These are phyloP conservation scores for Alternaria consortialis DNA, from an alignment of 2,329 filamentous ascomycete species.

Conservation along the genomic window DNA sequence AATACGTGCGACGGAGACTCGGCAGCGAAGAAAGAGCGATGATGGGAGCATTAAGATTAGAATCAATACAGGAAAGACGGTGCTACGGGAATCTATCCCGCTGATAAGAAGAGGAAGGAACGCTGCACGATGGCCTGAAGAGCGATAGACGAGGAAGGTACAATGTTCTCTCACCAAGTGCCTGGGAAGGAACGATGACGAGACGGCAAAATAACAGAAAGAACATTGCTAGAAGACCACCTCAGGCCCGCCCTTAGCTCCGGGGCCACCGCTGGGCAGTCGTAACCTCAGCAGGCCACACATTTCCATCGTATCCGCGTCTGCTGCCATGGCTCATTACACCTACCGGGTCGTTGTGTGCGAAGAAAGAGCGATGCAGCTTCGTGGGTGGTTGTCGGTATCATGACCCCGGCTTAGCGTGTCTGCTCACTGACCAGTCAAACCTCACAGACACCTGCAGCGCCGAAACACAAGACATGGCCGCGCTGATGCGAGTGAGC, in stretches of 20 bases:
- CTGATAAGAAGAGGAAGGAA: slow-evolving; percentile 15
- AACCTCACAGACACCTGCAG: slow-evolving; percentile 11
- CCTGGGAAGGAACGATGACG: slow-evolving; percentile 22
- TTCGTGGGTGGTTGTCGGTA: slow-evolving; percentile 42
- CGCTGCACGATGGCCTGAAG: slow-evolving; percentile 12
- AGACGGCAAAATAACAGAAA: slow-evolving; percentile 14
- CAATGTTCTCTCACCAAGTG: slow-evolving; percentile 19
- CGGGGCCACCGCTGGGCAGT: slow-evolving; percentile 14
- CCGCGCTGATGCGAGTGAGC: slow-evolving; percentile 21
- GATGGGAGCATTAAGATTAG: slow-evolving; percentile 19
- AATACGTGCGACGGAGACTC: slow-evolving; percentile 6
- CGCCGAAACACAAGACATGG: slow-evolving; percentile 25
- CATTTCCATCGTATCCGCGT: slow-evolving; percentile 16
- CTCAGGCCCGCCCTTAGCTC: slow-evolving; percentile 8
- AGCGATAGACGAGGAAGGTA: slow-evolving; percentile 30
- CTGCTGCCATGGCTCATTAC: slow-evolving; percentile 32
- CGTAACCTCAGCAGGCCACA: slow-evolving; percentile 25
- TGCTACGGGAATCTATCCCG: slow-evolving; percentile 9
- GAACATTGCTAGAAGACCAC: slow-evolving; percentile 22
- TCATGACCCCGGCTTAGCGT: slow-evolving; percentile 34
- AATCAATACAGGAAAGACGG: slow-evolving; percentile 18
- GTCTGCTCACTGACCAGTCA: slow-evolving; percentile 33
- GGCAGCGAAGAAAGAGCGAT: slow-evolving; percentile 6
- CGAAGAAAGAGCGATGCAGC: slow-evolving; percentile 35
- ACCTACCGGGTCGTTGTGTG: slow-evolving; percentile 27